Percentiles rank a stretch among this genome's conserved stretches.
Evolutionary conservation across 1,284 basidiomycete genomes (phyloP).

Genomic region (Leccinum proliferum): DNA sequence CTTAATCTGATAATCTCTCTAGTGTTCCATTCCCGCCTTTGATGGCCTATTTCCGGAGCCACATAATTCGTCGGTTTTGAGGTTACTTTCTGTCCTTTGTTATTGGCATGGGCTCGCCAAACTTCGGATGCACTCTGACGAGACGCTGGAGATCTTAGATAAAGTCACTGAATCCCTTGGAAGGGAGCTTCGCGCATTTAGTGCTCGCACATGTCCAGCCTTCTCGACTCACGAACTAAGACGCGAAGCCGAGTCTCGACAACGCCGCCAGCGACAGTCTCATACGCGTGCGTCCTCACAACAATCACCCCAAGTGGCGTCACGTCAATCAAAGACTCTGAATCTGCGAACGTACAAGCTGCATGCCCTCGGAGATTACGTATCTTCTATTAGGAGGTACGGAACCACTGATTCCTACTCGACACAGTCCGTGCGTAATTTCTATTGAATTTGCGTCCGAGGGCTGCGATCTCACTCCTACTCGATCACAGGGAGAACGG

Average conservation of each 20-base stretch:
- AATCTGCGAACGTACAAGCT: background rate
- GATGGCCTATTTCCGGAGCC: background rate
- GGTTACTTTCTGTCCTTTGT: background rate
- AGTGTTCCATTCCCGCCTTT: background rate
- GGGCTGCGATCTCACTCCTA: background rate
- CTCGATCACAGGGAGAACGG: background rate
- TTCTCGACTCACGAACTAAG: background rate
- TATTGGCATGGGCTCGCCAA: background rate
- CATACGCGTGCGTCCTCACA: background rate
- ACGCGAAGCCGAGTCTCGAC: background rate
- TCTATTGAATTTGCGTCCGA: background rate
- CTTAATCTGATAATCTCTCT: background rate
- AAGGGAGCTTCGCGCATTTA: background rate
- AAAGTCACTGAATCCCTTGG: background rate
- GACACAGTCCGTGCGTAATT: background rate
- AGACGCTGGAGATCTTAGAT: background rate
- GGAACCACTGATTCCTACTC: background rate
- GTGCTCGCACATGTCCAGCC: background rate
- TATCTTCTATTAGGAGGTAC: background rate
- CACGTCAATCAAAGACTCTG: background rate
- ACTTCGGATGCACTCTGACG: background rate
- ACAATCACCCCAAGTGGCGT: background rate
- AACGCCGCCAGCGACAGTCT: background rate
- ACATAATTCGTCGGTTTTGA: background rate
- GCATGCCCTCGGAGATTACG: background rate